Evolutionary conservation across 2,329 filamentous ascomycete genomes (phyloP).

Genomic region (Penicillium hesseltinei): DNA sequence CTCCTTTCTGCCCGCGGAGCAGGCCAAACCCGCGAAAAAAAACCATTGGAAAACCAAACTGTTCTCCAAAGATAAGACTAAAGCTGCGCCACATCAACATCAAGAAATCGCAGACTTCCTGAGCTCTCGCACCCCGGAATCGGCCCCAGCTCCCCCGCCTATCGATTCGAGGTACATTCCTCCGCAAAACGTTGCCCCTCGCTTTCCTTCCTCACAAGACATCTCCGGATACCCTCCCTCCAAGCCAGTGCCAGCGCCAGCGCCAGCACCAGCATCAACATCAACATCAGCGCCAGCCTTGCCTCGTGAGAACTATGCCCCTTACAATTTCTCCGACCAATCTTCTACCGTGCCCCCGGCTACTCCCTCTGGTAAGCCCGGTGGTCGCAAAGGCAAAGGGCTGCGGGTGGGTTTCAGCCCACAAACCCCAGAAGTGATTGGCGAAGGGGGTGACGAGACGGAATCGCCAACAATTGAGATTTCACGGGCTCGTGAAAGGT

Average conservation of each 20-base stretch:
- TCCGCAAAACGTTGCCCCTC: constrained; percentile 35
- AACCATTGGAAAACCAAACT: constrained; percentile 52
- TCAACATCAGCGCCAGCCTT: constrained; percentile 15
- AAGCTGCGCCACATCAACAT: constrained; percentile 38
- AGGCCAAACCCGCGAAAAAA: constrained; percentile 36
- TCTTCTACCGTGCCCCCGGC: background rate
- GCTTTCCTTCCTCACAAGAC: constrained; percentile 34
- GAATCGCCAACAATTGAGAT: constrained; percentile 71
- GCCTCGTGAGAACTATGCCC: constrained; percentile 23
- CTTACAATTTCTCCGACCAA: constrained; percentile 18
- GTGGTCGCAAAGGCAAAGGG: constrained; percentile 57
- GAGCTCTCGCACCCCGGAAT: constrained; percentile 34
- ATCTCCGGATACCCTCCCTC: constrained; percentile 16
- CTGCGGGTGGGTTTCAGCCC: constrained; percentile 73
- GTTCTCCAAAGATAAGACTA: constrained; percentile 45
- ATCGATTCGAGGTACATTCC: constrained; percentile 33
- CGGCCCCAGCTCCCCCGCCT: constrained; percentile 17
- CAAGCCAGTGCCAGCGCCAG: background rate
- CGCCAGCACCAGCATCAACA: constrained; percentile 3
- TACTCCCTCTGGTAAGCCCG: constrained; percentile 30
- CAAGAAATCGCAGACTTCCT: constrained; percentile 58
- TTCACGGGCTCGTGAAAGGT: constrained; percentile 47
- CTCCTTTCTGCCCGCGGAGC: constrained; percentile 32
- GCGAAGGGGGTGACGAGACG: constrained; percentile 86
- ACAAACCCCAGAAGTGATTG: constrained; percentile 74